phyloP scores from a whole-genome alignment of 331 rosid species.

The Rosa hybrid region DNA sequence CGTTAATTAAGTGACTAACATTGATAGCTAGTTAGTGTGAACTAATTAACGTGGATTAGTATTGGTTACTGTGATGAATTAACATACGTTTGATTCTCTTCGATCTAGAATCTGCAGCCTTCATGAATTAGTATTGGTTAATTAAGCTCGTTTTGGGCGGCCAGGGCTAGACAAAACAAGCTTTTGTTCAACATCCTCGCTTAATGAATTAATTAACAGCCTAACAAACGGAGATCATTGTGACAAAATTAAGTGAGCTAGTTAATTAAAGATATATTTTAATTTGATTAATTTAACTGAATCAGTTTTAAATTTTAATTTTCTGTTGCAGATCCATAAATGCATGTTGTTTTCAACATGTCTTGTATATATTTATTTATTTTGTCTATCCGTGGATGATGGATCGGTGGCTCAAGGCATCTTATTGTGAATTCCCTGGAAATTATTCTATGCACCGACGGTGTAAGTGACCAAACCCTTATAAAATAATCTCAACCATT shows the following conservation, averaged over 20 bases:
- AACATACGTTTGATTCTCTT: too few relatives aligned
- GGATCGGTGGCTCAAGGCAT: neutral
- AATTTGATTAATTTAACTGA: neutral
- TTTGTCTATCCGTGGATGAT: neutral
- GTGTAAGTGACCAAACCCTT: too few relatives aligned
- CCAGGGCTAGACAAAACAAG: neutral
- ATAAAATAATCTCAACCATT: too few relatives aligned
- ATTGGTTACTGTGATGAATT: too few relatives aligned
- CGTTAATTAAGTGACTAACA: neutral
- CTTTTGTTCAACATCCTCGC: neutral
- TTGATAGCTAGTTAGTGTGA: neutral
- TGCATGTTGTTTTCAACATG: neutral
- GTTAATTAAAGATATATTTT: neutral
- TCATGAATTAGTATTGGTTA: neutral
- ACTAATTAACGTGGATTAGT: neutral
- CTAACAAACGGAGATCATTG: neutral
- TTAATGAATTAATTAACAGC: neutral
- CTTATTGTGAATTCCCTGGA: neutral
- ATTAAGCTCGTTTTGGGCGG: too few relatives aligned
- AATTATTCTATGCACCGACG: too few relatives aligned
- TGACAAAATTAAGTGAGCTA: neutral
- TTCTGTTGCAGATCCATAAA: neutral
- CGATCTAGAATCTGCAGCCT: neutral
- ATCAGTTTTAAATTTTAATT: too few relatives aligned
- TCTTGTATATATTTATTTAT: neutral